These are phyloP conservation scores for Brassica hybrid DNA, from an alignment of 441 rosid species.

Conservation along the genomic window DNA sequence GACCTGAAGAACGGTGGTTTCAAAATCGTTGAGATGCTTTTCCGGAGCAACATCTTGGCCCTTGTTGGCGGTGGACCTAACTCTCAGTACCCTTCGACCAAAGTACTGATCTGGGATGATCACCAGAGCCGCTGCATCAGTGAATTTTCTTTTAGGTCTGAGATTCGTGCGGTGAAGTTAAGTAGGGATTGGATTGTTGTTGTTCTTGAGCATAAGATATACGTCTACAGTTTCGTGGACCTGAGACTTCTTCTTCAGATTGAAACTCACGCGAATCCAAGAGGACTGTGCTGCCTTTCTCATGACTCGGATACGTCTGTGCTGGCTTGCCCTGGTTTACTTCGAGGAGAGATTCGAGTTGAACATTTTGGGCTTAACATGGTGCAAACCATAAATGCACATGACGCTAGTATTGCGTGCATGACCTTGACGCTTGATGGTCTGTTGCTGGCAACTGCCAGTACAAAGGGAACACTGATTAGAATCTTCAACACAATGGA, in stretches of 20 bases:
- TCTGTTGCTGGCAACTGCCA: constrained; percentile 85
- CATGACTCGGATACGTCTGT: constrained; percentile 68
- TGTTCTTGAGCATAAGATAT: constrained; percentile 86
- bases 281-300: constrained; percentile 90
- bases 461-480: constrained; percentile 78
- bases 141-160: constrained; percentile 81
- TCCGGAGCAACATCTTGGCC: constrained; percentile 81
- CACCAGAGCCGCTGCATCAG: constrained; percentile 77
- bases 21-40: constrained; percentile 84
- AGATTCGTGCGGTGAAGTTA: constrained; percentile 70
- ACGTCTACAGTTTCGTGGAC: constrained; percentile 73
- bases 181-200: constrained; percentile 73
- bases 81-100: constrained; percentile 77
- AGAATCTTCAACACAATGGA: constrained; percentile 93
- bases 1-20: constrained; percentile 69
- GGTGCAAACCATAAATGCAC: constrained; percentile 70
- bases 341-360: constrained; percentile 69
- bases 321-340: constrained; percentile 83
- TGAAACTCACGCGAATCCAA: constrained; percentile 75
- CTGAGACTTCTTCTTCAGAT: constrained; percentile 84
- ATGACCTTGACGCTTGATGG: constrained; percentile 83
- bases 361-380: constrained; percentile 81
- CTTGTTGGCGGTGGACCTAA: constrained; percentile 70
- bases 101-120: constrained; percentile 88
- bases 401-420: constrained; percentile 75